phyloP scores from a whole-genome alignment of 352 stramenopile genomes.

The Pythium rishiriense region DNA sequence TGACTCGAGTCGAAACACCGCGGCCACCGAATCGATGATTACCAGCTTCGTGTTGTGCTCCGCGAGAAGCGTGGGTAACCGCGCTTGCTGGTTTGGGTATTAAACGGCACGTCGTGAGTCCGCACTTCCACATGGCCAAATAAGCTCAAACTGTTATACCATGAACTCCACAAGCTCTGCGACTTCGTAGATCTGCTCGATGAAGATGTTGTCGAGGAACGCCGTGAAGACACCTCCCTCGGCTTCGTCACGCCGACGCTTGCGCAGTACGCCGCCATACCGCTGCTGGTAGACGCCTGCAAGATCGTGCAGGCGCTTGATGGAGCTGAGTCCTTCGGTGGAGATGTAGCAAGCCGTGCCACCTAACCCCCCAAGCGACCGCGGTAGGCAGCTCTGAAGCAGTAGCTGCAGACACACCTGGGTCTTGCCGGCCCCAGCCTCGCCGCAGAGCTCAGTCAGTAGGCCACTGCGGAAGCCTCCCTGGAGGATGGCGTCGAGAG shows the following conservation, averaged over 20 bases:
- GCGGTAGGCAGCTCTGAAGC: conserved; percentile 60
- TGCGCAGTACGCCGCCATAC: conserved; percentile 41
- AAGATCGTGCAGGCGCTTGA: conserved; percentile 75
- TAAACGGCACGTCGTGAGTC: neutral
- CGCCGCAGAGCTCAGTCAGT: conserved; percentile 74
- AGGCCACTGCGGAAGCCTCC: conserved; percentile 71
- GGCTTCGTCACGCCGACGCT: conserved; percentile 45
- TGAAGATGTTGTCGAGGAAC: conserved; percentile 78
- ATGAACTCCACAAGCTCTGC: conserved; percentile 64
- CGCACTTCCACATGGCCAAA: neutral
- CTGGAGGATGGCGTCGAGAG: conserved; percentile 53
- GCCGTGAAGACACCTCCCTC: neutral
- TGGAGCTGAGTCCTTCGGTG: conserved; percentile 68
- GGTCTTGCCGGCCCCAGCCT: conserved; percentile 77
- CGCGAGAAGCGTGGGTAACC: conserved; percentile 60
- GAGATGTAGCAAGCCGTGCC: conserved; percentile 79
- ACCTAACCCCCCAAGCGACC: conserved; percentile 49
- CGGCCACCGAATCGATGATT: conserved; percentile 78
- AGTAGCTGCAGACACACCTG: conserved; percentile 79
- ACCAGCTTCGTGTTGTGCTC: conserved; percentile 81
- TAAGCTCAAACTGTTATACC: conserved; percentile 25
- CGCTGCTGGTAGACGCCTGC: conserved; percentile 46
- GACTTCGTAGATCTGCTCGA: conserved; percentile 76
- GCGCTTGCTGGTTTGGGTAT: conserved; percentile 66
- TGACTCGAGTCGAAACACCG: conserved; percentile 70